phyloP scores from a whole-genome alignment of 805 yeast species.

The Maudiozyma bulderi region DNA sequence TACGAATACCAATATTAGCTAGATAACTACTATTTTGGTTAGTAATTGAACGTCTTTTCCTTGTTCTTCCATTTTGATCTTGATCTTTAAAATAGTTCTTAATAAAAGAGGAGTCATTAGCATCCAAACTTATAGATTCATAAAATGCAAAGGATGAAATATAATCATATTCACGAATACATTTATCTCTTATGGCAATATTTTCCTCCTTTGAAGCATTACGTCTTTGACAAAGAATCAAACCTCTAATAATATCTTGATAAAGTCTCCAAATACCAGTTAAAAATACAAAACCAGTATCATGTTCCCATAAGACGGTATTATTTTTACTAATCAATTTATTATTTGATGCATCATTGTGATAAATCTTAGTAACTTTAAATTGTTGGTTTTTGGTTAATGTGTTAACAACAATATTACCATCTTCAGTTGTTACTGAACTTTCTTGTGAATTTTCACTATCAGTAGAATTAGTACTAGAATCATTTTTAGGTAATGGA shows the following conservation, averaged over 20 bases:
- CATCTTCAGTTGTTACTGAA: neutral
- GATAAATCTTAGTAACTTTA: slow-evolving; percentile 20
- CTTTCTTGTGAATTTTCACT: neutral
- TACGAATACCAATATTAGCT: neutral
- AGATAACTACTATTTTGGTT: slow-evolving; percentile 1
- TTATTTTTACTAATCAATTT: slow-evolving; percentile 35
- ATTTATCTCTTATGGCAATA: slow-evolving; percentile 1
- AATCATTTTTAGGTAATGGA: neutral
- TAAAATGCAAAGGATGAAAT: slow-evolving; percentile 16
- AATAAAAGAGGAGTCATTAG: neutral
- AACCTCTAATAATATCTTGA: slow-evolving; percentile 28
- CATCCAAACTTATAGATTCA: slow-evolving; percentile 7
- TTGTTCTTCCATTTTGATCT: slow-evolving; percentile 2
- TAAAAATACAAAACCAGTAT: slow-evolving; percentile 75
- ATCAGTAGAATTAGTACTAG: neutral
- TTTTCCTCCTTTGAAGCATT: neutral
- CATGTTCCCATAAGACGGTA: slow-evolving; percentile 79
- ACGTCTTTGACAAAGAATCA: slow-evolving; percentile 7
- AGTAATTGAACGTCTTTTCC: slow-evolving; percentile 4
- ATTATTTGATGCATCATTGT: slow-evolving; percentile 8
- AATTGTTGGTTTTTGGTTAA: slow-evolving; percentile 27
- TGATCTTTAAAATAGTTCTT: neutral
- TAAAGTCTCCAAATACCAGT: slow-evolving; percentile 76
- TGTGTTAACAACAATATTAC: neutral
- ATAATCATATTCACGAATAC: slow-evolving; percentile 14